These are phyloP conservation scores for Rubroboletus pulcherrimus DNA, from an alignment of 768 basidiomycete species.

Conservation along the genomic window DNA sequence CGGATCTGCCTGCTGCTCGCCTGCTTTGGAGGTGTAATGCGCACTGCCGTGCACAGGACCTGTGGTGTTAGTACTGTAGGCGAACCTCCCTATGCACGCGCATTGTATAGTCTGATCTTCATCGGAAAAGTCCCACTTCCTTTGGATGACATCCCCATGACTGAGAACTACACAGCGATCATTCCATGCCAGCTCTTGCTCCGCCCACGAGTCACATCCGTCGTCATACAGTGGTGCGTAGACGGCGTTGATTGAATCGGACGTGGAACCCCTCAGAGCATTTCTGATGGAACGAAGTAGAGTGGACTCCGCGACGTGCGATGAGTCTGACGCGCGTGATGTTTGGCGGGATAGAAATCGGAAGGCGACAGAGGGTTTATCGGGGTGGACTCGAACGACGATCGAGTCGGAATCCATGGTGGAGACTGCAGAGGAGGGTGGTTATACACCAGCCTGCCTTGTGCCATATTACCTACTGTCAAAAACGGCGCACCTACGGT, in stretches of 20 bases:
- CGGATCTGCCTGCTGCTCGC: conserved; percentile 15
- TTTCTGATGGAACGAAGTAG: conserved; percentile 55
- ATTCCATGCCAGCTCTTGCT: conserved; percentile 72
- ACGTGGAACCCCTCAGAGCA: conserved; percentile 56
- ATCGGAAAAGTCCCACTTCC: conserved; percentile 71
- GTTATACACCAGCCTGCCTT: too few relatives aligned
- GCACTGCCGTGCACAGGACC: conserved; percentile 25
- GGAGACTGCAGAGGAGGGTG: background rate
- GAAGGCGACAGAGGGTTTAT: conserved; percentile 41
- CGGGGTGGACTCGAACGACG: conserved; percentile 40
- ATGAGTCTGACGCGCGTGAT: conserved; percentile 8
- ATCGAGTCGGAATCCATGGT: conserved; percentile 21
- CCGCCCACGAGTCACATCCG: conserved; percentile 41
- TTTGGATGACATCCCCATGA: conserved; percentile 62
- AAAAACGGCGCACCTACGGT: background rate
- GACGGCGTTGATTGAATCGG: conserved; percentile 39
- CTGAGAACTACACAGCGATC: conserved; percentile 58
- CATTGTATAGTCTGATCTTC: conserved; percentile 73
- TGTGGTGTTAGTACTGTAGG: conserved; percentile 40
- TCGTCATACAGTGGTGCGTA: conserved; percentile 41
- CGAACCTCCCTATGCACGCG: conserved; percentile 74
- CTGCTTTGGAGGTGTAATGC: conserved; percentile 26
- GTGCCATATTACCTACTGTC: background rate
- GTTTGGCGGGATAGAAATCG: conserved; percentile 37
- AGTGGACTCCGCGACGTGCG: conserved; percentile 27